Base-by-base conservation (phyloP, 2,329 filamentous ascomycete genomes). In the Colletotrichum tropicicola region DNA sequence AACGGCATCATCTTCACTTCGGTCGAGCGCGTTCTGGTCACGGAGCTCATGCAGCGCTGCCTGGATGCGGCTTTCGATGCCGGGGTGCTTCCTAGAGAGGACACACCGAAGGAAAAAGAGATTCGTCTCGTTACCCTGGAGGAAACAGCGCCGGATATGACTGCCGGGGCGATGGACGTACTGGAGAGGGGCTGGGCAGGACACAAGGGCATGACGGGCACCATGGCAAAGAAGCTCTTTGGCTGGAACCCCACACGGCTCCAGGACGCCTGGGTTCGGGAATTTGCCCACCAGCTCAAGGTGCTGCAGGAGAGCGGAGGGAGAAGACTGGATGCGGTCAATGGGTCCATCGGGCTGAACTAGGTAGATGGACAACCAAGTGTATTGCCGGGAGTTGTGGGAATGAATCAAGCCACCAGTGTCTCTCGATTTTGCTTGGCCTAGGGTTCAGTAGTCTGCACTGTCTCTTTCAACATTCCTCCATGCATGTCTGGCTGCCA, bases 1-100 rank as follows among this genome's bases (percentile, higher is more conserved):
- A 58, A 49, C 13, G 65, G 65, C 17, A 54, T 67, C 43, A 19
- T 67, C 19, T 64, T 64, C 59, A 55, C 65, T 3, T 49, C 65
- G 15, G 59, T 64, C 19, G 65, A 41, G 10, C 59, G 65, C 30
- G 59, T 43, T 13, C 27, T 57, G 10, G 44, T 56, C 19, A 60
- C 25, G 13, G 65, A 65, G 27, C 64, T 67, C 35, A 41, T 65
- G 17, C 32, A 60, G 51, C 43, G 55, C n/a, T 67, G 59, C 44
- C 48, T 67, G 8, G 60, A 65, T 23, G 65, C 45, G n/a, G 51
- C 49, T 6, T 65, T 60, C 35, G 65, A 48, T 10, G 49, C 43
- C 3, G 65, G 65, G 6, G 39, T 65, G 23, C 51, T 67, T 25
- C 65, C 65, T 4, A 23, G 55, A 8, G 65, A 67, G 55, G 65